Evolutionary conservation across 192 early-diverging fungal species (phyloP), one percentile per base, ranked within the genome.

Genomic region (Coemansia sp.): DNA sequence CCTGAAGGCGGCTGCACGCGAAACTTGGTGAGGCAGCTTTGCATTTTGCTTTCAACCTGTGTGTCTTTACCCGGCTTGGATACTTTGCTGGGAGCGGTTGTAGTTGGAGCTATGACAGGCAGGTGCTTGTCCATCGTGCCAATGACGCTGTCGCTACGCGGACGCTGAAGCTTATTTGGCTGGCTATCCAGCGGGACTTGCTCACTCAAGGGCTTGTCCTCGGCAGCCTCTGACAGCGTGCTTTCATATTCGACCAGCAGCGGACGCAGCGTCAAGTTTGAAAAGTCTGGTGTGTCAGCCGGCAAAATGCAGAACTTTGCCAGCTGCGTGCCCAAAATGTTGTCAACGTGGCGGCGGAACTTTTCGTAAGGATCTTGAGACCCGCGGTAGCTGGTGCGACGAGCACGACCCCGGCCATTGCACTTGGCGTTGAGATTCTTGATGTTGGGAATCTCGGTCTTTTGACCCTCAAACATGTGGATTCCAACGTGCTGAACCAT

Each of bases 401-500:
- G 79, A 9, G 74, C 73, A 38, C 79, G 65, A 21, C 79, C 79
- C 17, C 82, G 82, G 8, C 82, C 82, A 49, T 75, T 75, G 48
- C 76, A 74, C 38, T 67, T 70, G 62, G 58, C 49, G 62, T 71
- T 79, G 12, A 72, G 67, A 54, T 83, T 83, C 66, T 77, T 75
- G 65, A 83, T 79, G 60, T 77, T 75, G 27, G 82, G 76, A n/a
- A 79, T 73, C 50, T 70, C 70, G 58, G 82, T 76, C 61, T 83
- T 77, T 29, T 19, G 48, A 12, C 82, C 82, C 24, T 79, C 73
- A 56, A 74, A 37, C 27, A 52, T 75, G 65, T 91, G 89, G 35
- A 87, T 91, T 47, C 88, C 88, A 9, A 88, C 88, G 52, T 91
- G 89, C 64, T 91, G 89, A 79, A 91, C 88, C 89, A 91, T 91